phyloP scores from a whole-genome alignment of 1,284 basidiomycete species.

The Cutaneotrichosporon cutaneum region DNA sequence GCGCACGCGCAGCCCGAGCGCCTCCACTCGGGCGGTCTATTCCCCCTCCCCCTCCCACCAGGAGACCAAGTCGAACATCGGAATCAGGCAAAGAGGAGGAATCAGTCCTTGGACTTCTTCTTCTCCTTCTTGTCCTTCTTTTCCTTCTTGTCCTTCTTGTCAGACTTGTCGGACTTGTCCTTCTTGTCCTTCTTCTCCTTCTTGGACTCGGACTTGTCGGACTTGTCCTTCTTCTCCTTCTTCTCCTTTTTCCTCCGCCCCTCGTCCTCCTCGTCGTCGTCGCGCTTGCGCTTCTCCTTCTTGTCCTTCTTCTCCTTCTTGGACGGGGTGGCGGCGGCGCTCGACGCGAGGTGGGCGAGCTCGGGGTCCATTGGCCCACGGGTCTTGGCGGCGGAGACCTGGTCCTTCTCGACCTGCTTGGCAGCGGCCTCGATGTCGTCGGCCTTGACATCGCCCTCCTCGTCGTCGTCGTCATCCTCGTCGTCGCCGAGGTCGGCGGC shows the following conservation, averaged over 20 bases:
- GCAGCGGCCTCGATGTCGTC: slow-evolving; percentile 40
- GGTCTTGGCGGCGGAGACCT: slow-evolving; percentile 49
- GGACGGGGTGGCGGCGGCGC: slow-evolving; percentile 26
- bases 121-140: slow-evolving; percentile 7
- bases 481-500: slow-evolving; percentile 64
- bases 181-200: slow-evolving; percentile 7
- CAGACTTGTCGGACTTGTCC: not conserved
- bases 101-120: slow-evolving; percentile 5
- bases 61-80: slow-evolving; percentile 1
- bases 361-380: slow-evolving; percentile 42
- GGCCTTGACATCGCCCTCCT: slow-evolving; percentile 57
- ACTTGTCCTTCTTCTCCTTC: slow-evolving; percentile 28
- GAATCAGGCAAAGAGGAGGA: slow-evolving; percentile 2
- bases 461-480: slow-evolving; percentile 68
- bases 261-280: slow-evolving; percentile 26
- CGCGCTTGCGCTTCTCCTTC: slow-evolving; percentile 56
- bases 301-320: slow-evolving; percentile 59
- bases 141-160: slow-evolving; percentile 9
- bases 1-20: slow-evolving; percentile 3
- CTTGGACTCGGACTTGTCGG: slow-evolving; percentile 13
- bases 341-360: slow-evolving; percentile 40
- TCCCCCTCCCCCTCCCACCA: slow-evolving; percentile 9
- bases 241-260: slow-evolving; percentile 41
- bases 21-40: slow-evolving; percentile 9
- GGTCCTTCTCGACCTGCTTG: slow-evolving; percentile 57